Evolutionary conservation across 352 stramenopile genomes (phyloP), one percentile per base, ranked within the genome.

Genomic region (Globisporangium apiculatum): DNA sequence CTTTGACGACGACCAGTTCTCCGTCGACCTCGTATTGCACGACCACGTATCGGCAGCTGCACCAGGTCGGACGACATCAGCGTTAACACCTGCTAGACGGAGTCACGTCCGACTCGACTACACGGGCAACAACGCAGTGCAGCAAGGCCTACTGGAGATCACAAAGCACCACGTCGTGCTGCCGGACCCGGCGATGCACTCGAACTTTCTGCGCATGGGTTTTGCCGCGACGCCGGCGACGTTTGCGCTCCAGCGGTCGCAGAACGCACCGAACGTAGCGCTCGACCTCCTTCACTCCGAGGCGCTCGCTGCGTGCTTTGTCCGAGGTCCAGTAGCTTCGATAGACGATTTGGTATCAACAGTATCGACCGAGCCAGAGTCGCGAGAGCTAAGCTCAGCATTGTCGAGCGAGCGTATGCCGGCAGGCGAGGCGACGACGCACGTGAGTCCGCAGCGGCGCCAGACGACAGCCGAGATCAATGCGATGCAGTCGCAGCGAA

Each of bases 1-100:
- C 10, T 94, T 94, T 64, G 83, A 89, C 50, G 79, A 90, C 31
- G 81, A 91, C 7, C 64, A 84, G 6, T 94, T 94, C 54, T 89
- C 75, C 2, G 66, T 92, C 45, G 84, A 94, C 57, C 71, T 94
- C 10, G 71, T 91, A 24, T 65, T 94, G 49, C 80, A 89, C 38
- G 80, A 87, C 9, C 24, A 31, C 24, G 24, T 31, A 31, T 31
- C 24, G 24, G 24, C 24, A 31, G 24, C 24, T 31, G 58, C 55
- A 86, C 53, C 55, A 37, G 72, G 38, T 56, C 50, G 47, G 7
- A 9, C 5, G 18, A 3, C 24, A 31, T 31, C 24, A 31, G 24
- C 24, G 24, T 31, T 31, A 31, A 31, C 24, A 31, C 24, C 48
- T 7, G 36, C 70, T 48, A 55, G 63, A 4, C 65, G 67, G 5